A percentile compares a stretch with the other conserved stretches of the same genome.
Conservation (phyloP, 73 alveolate genomes). For the Paramecium sonneborni region DNA sequence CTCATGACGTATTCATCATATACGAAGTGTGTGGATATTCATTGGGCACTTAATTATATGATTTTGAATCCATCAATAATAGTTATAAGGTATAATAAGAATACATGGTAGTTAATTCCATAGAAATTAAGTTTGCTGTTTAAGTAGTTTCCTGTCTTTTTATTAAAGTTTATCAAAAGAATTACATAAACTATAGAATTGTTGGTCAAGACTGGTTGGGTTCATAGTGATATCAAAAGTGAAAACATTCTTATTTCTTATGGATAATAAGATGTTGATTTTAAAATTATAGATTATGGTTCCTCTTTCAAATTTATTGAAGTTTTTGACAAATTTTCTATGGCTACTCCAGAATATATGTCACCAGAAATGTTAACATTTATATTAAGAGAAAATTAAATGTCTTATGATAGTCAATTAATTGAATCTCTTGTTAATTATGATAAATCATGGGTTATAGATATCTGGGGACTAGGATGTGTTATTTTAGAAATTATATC, state of each 20-base stretch:
- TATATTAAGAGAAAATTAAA: constrained; percentile 58
- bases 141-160: not conserved
- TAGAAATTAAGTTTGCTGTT: constrained; percentile 21
- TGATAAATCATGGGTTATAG: constrained; percentile 77
- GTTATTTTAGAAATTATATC: constrained; percentile 80
- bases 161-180: constrained; percentile 13
- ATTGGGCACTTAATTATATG: constrained; percentile 64
- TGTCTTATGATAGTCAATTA: constrained; percentile 22
- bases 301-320: constrained; percentile 58
- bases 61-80: constrained; percentile 32
- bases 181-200: not conserved
- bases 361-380: constrained; percentile 90
- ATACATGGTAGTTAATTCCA: constrained; percentile 49
- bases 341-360: constrained; percentile 93
- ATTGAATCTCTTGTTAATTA: constrained; percentile 63
- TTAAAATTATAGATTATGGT: constrained; percentile 63
- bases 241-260: constrained; percentile 57
- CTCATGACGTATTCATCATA: constrained; percentile 46
- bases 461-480: constrained; percentile 90
- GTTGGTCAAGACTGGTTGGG: constrained; percentile 40
- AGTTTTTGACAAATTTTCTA: constrained; percentile 54
- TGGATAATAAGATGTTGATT: not conserved
- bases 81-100: constrained; percentile 14
- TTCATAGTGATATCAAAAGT: constrained; percentile 65
- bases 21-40: constrained; percentile 63